Base-by-base conservation (phyloP, 225 moss, liverwort and hornwort species). In the Ulota crispa region DNA sequence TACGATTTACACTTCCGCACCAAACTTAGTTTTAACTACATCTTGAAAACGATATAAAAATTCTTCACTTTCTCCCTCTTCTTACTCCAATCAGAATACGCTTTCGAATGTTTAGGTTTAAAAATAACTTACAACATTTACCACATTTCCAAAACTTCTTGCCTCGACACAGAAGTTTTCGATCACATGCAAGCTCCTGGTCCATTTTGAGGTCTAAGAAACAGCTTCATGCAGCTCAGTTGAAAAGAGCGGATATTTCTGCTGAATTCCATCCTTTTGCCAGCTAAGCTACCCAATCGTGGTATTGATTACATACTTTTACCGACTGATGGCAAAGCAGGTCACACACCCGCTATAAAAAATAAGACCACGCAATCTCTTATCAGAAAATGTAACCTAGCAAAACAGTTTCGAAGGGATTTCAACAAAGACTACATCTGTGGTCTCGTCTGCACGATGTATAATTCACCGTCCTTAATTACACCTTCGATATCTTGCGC, bases 401-500 rank as follows among this genome's bases (percentile, higher is more conserved):
- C 66, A 80, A 65, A 65, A 79, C 8, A 31, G 5, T 47, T 23
- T 47, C 45, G 14, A 30, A 76, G 45, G 16, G 1, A 8, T 13
- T 75, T 28, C 63, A 1, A 45, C 8, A 0, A 23, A n/a, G 9
- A 32, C n/a, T 77, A 77, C 18, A 50, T 50, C 72, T 97, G 95
- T 7, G 97, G 97, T 68, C 97, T 95, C 39, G 97, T 97, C 73
- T 95, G 95, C 14, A 98, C 95, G 68, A 98, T 91, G 68, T 92
- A 95, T 30, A 98, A 69, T 80, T 95, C 92, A 16, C 93, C 94
- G 64, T 94, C 92, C 85, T 94, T 98, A 34, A 95, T 39, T 26
- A 98, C 95, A 71, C 98, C 98, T 87, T 98, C 98, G 13, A 98
- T 92, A 79, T 98, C 98, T 86, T 98, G 98, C 13, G 98, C 88